These are phyloP conservation scores for Cyberlindnera meyerae DNA, from an alignment of 805 yeast species.

Conservation along the genomic window DNA sequence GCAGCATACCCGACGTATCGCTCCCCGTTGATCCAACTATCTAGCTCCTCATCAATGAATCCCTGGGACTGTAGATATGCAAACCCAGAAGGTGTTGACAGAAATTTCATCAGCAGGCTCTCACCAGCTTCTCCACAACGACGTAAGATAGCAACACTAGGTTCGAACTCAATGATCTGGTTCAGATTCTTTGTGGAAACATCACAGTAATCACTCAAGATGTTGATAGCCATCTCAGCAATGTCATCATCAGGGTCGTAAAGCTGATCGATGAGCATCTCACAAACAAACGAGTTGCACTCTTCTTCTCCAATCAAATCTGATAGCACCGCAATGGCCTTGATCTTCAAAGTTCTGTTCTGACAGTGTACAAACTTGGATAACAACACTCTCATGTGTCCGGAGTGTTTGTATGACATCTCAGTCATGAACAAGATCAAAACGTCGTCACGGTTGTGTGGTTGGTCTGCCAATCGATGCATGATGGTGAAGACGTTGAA, in stretches of 20 bases:
- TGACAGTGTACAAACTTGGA: conserved; percentile 59
- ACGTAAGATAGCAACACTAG: conserved; percentile 40
- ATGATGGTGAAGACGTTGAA: conserved; percentile 84
- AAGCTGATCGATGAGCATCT: conserved; percentile 57
- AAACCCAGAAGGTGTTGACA: conserved; percentile 68
- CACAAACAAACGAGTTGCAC: conserved; percentile 40
- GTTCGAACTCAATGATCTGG: conserved; percentile 47
- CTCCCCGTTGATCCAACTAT: conserved; percentile 53
- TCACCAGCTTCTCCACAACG: conserved; percentile 31
- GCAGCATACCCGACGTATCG: conserved; percentile 41
- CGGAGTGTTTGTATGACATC: conserved; percentile 53
- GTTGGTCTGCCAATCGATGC: conserved; percentile 59
- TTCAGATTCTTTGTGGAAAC: conserved; percentile 45
- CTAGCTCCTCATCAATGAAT: conserved; percentile 61
- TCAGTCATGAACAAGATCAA: conserved; percentile 53
- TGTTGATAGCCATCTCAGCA: conserved; percentile 49
- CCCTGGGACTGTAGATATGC: conserved; percentile 53
- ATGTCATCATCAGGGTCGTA: conserved; percentile 61
- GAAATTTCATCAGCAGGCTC: conserved; percentile 55
- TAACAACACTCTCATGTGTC: conserved; percentile 65
- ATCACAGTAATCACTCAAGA: conserved; percentile 48
- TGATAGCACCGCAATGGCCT: conserved; percentile 53
- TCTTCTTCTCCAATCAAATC: conserved; percentile 32
- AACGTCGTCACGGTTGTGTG: conserved; percentile 51
- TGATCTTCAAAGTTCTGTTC: conserved; percentile 44